Evolutionary conservation across 441 rosid genomes (phyloP), one percentile per base, ranked within the genome.

Genomic region (Gossypium trilobum): DNA sequence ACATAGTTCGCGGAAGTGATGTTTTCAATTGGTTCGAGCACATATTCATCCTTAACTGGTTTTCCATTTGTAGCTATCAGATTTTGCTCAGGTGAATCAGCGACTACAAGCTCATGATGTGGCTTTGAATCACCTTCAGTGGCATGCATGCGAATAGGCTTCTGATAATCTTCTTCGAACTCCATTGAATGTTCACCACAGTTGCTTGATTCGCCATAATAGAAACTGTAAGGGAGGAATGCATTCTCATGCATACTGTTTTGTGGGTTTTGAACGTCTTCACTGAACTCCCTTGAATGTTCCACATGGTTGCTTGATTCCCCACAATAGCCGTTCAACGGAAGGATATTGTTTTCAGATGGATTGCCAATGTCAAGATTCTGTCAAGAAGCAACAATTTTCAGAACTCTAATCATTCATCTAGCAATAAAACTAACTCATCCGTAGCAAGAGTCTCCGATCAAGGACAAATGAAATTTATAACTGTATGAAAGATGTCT

Each of bases 141-240:
- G 61, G 74, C 82, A 48, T 70, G 85, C 22, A 51, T 59, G 46
- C 79, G 79, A 57, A 80, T 73, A 51, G 80, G 85, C 74, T 85
- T 84, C 57, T 68, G 77, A 74, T 82, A 82, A 73, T 75, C 80
- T 58, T 78, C 89, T 73, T 72, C 60, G 4, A 72, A 72, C 74
- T 82, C 85, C 58, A 70, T 68, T 11, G 79, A 79, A 9, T 79
- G 81, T 69, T 87, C 91, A 31, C 61, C 81, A 57, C 80, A 75
- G 75, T 85, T 86, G 84, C 90, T 87, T 44, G 95, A 71, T 44
- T 86, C 97, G n/a, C 87, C 97, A 72, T 79, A 79, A 76, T 75
- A 78, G 78, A 79, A 83, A 73, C 78, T 86, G 56, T 77, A 62
- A 9, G 79, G 78, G 74, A 68, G 23, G 2, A 77, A 51, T 74